These are phyloP conservation scores for Candida anglica DNA, from an alignment of 805 yeast species.

Conservation along the genomic window DNA sequence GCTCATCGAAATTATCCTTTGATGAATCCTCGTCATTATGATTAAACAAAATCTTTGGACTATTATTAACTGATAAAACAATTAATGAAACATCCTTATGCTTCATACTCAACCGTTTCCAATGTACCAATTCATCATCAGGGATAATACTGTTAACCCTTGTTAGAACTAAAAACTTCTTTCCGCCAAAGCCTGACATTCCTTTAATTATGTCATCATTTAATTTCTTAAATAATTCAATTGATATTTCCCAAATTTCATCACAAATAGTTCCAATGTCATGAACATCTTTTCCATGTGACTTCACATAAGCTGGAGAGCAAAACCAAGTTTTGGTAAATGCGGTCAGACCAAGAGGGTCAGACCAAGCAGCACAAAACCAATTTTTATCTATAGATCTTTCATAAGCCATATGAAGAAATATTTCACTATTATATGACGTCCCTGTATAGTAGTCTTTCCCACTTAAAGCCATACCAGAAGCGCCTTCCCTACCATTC, in stretches of 20 bases:
- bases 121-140: constrained; percentile 75
- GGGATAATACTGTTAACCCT: constrained; percentile 71
- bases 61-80: constrained; percentile 63
- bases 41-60: constrained; percentile 39
- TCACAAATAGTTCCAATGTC: constrained; percentile 50
- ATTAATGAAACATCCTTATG: constrained; percentile 56
- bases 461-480: constrained; percentile 3
- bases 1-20: no score
- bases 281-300: constrained; percentile 12
- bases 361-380: constrained; percentile 88
- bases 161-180: constrained; percentile 62
- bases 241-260: constrained; percentile 63
- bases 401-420: constrained; percentile 82
- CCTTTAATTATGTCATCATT: constrained; percentile 29
- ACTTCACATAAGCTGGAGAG: constrained; percentile 15
- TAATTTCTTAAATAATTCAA: constrained; percentile 36
- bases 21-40: background rate
- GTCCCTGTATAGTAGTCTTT: constrained; percentile 18
- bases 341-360: constrained; percentile 68
- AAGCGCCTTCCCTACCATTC: constrained; percentile 9
- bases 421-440: constrained; percentile 57
- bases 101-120: constrained; percentile 68
- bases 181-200: constrained; percentile 41
- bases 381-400: constrained; percentile 77
- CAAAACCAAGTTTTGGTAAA: constrained; percentile 64